phyloP scores from a whole-genome alignment of 371 early-diverging fungal genomes.

The Apophysomyces ossiformis region DNA sequence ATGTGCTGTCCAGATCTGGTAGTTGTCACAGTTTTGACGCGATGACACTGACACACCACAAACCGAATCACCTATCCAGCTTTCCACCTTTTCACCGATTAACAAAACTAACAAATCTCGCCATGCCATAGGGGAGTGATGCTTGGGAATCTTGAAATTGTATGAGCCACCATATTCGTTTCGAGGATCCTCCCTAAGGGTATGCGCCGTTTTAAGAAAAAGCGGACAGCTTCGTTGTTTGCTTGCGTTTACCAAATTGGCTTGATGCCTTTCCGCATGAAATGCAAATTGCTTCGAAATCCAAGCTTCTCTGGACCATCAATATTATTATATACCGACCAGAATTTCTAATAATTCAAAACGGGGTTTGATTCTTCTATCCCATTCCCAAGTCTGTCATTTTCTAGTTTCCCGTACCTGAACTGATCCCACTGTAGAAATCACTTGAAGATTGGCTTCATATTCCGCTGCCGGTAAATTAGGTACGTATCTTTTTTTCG shows the following conservation, averaged over 20 bases:
- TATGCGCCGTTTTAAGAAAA: background rate
- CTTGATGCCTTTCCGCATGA: conserved; percentile 72
- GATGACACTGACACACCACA: conserved; percentile 65
- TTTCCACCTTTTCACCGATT: conserved; percentile 66
- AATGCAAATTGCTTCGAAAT: conserved; percentile 60
- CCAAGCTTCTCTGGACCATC: conserved; percentile 54
- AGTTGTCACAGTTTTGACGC: conserved; percentile 63
- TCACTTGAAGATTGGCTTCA: conserved; percentile 59
- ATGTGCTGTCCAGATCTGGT: conserved; percentile 69
- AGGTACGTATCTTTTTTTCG: conserved; percentile 54
- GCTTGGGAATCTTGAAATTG: conserved; percentile 67
- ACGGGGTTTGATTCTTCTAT: background rate
- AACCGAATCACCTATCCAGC: conserved; percentile 61
- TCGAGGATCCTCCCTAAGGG: conserved; percentile 66
- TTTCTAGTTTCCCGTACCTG: conserved; percentile 45
- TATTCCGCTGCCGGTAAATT: conserved; percentile 60
- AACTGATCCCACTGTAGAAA: conserved; percentile 63
- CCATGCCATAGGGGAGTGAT: conserved; percentile 56
- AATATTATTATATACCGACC: conserved; percentile 62
- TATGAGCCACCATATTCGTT: conserved; percentile 82
- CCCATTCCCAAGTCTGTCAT: background rate
- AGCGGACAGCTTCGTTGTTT: background rate
- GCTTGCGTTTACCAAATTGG: conserved; percentile 64
- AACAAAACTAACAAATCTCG: conserved; percentile 62
- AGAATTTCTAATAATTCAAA: conserved; percentile 42